A percentile compares a stretch with the other conserved stretches of the same genome.
phyloP scores from a whole-genome alignment of 208 protist genomes.

The Trypanosoma melophagium region DNA sequence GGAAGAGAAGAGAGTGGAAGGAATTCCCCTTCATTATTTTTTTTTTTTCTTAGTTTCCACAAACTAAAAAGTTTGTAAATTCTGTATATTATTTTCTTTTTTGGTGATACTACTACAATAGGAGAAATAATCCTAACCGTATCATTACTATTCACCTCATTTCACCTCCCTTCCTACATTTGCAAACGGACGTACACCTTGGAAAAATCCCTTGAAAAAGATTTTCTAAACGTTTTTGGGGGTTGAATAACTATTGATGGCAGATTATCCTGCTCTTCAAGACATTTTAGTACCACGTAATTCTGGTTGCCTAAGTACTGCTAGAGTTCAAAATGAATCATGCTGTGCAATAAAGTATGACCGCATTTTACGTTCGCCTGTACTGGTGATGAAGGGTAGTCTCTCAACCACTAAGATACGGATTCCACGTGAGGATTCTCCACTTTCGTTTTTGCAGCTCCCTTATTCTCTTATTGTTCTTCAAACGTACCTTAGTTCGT shows the following conservation, averaged over 20 bases:
- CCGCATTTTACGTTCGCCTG: slow-evolving; percentile 31
- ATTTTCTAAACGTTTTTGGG: too few species aligned
- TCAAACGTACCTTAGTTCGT: slow-evolving; percentile 49
- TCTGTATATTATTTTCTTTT: background rate
- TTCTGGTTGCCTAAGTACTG: slow-evolving; percentile 28
- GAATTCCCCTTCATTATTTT: too few species aligned
- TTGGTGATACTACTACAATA: background rate
- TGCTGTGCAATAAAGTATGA: slow-evolving; percentile 66
- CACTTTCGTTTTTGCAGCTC: slow-evolving; percentile 46
- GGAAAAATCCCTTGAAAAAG: background rate
- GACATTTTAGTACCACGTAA: slow-evolving; percentile 30
- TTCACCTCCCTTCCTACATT: too few species aligned
- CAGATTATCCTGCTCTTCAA: slow-evolving; percentile 10
- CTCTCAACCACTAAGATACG: slow-evolving; percentile 45
- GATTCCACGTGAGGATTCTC: slow-evolving; percentile 64
- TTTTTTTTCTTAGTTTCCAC: too few species aligned
- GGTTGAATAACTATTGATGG: background rate
- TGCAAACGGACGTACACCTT: background rate
- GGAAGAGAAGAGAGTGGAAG: too few species aligned
- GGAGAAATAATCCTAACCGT: too few species aligned
- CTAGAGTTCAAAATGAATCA: slow-evolving; percentile 53
- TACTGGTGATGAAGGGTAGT: slow-evolving; percentile 61
- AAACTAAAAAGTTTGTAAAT: background rate
- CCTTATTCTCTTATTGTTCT: slow-evolving; percentile 48
- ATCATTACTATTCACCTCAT: slow-evolving; percentile 9